Percentiles rank a stretch among this genome's conserved stretches.
These are phyloP conservation scores for Apiospora kogelbergensis DNA, from an alignment of 2,329 filamentous ascomycete species.

Conservation along the genomic window DNA sequence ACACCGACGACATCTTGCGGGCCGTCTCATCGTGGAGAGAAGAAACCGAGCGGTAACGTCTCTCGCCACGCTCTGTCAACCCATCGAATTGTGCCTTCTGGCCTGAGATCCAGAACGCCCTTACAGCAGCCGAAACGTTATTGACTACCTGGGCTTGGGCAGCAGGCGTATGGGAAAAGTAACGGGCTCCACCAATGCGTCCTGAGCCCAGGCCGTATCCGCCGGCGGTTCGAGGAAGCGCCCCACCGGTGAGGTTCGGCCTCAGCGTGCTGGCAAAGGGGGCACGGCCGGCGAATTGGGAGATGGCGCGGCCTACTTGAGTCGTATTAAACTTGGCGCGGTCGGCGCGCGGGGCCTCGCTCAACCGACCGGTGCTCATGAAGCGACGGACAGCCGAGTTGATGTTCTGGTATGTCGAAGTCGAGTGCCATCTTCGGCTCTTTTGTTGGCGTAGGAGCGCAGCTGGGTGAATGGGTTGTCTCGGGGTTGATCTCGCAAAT, in stretches of 20 bases:
- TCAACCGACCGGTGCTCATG: conserved; percentile 41
- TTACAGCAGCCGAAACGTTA: conserved; percentile 91
- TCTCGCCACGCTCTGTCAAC: conserved; percentile 69
- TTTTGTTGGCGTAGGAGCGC: conserved; percentile 52
- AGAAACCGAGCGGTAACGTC: conserved; percentile 77
- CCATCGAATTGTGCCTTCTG: conserved; percentile 88
- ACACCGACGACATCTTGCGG: conserved; percentile 62
- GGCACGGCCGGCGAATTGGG: conserved; percentile 68
- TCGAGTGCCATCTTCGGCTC: conserved; percentile 52
- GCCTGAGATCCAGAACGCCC: conserved; percentile 89
- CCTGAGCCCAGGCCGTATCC: conserved; percentile 81
- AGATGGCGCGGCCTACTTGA: conserved; percentile 50
- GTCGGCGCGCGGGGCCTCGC: conserved; percentile 39
- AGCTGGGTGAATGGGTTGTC: conserved; percentile 53
- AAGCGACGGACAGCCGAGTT: conserved; percentile 50
- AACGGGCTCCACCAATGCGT: conserved; percentile 69
- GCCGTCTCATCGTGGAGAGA: conserved; percentile 71
- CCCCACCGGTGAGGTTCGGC: conserved; percentile 88
- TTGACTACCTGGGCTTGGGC: conserved; percentile 87
- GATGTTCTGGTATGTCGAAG: conserved; percentile 40
- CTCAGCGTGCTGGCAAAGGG: conserved; percentile 88
- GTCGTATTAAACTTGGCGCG: conserved; percentile 50
- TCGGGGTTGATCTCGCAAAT: conserved; percentile 40
- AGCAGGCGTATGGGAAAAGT: conserved; percentile 87
- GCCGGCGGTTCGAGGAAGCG: conserved; percentile 79